Conservation (phyloP, 1,139 yeast genomes). For the Yamadazyma jaroonii region DNA sequence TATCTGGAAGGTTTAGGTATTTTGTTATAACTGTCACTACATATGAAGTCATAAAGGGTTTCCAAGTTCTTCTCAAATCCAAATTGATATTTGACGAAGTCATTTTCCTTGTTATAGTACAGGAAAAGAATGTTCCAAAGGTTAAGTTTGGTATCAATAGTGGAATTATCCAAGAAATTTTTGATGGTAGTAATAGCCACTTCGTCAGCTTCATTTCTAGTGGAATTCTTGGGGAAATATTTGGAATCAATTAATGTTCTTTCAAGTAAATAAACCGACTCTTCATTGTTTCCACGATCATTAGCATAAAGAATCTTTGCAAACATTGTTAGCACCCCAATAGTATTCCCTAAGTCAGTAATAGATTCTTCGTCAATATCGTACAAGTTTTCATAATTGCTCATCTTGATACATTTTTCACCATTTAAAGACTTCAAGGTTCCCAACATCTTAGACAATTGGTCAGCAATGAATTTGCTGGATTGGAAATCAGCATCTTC, state of each 20-base stretch:
- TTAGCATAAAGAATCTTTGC: slow-evolving; percentile 51
- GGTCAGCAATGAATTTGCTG: slow-evolving; percentile 23
- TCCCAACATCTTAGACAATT: slow-evolving; percentile 19
- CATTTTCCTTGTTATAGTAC: slow-evolving; percentile 47
- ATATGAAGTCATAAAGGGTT: slow-evolving; percentile 23
- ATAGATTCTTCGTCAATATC: slow-evolving; percentile 50
- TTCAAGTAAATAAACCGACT: slow-evolving; percentile 55
- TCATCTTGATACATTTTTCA: slow-evolving; percentile 22
- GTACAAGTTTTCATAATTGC: slow-evolving; percentile 62
- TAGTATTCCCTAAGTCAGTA: slow-evolving; percentile 61
- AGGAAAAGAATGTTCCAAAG: slow-evolving; percentile 76
- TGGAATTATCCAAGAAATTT: slow-evolving; percentile 57
- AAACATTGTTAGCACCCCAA: slow-evolving; percentile 66
- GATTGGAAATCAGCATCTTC: slow-evolving; percentile 31
- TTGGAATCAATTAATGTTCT: slow-evolving; percentile 36
- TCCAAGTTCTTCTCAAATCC: slow-evolving; percentile 53
- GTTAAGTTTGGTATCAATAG: slow-evolving; percentile 64
- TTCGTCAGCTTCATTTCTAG: slow-evolving; percentile 13
- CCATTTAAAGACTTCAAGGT: slow-evolving; percentile 17
- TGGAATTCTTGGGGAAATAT: slow-evolving; percentile 2
- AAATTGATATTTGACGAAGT: slow-evolving; percentile 39
- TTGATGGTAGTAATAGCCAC: slow-evolving; percentile 46
- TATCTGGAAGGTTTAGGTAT: slow-evolving; percentile 14
- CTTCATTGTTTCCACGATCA: slow-evolving; percentile 33
- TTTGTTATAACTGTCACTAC: slow-evolving; percentile 11